Evolutionary conservation across 1,284 basidiomycete genomes (phyloP).

Genomic region (Inonotus hispidus): DNA sequence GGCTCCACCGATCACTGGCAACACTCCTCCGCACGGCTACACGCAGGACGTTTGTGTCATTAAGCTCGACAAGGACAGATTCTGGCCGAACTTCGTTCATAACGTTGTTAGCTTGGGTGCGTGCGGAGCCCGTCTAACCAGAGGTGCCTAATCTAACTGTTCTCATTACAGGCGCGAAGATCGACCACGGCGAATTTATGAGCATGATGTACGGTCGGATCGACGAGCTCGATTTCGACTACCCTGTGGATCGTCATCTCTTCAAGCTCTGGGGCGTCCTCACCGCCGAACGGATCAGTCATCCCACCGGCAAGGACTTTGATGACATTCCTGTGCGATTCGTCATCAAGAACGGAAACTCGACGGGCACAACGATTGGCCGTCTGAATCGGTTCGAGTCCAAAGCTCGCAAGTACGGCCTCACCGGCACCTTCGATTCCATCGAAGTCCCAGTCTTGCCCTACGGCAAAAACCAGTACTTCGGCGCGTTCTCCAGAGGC

Average conservation of each 20-base stretch:
- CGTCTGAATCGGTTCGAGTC: conserved; percentile 28
- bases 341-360: conserved; percentile 32
- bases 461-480: conserved; percentile 27
- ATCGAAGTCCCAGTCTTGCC: conserved; percentile 28
- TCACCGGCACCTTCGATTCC: conserved; percentile 26
- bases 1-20: conserved; percentile 27
- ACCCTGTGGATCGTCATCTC: conserved; percentile 19
- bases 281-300: conserved; percentile 16
- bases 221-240: conserved; percentile 21
- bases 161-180: conserved; percentile 26
- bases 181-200: conserved; percentile 23
- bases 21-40: conserved; percentile 22
- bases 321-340: conserved; percentile 21
- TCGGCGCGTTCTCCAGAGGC: conserved; percentile 30
- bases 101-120: conserved; percentile 31
- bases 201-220: conserved; percentile 19
- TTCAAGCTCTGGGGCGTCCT: conserved; percentile 17
- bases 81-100: conserved; percentile 18
- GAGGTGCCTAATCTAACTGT: conserved; percentile 27
- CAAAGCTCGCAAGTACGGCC: conserved; percentile 27
- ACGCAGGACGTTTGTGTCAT: conserved; percentile 29
- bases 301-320: conserved; percentile 16
- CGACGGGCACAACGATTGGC: conserved; percentile 31
- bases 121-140: conserved; percentile 34
- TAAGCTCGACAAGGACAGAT: conserved; percentile 26